A percentile compares a stretch with the other conserved stretches of the same genome.
These are phyloP conservation scores for Drosera spatulata DNA, from an alignment of 179 eudicot species.

Conservation along the genomic window DNA sequence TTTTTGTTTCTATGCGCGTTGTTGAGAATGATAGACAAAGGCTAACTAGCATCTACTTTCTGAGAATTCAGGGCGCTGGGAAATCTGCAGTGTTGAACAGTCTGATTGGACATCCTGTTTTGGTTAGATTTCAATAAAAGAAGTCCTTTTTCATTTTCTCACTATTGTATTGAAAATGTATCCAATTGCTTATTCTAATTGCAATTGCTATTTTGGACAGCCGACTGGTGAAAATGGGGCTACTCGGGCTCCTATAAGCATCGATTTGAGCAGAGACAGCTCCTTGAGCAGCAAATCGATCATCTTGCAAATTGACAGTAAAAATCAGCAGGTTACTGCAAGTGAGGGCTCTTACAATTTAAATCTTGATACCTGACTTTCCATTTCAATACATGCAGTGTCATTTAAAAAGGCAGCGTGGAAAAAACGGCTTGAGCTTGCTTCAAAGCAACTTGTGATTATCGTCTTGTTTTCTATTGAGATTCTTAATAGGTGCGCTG, in stretches of 20 bases:
- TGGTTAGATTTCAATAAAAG: conserved; percentile 39
- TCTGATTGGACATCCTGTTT: conserved; percentile 96
- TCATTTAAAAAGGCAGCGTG: background rate
- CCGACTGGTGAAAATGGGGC: conserved; percentile 99
- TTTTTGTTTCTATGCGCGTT: too few relatives aligned
- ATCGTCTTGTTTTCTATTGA: conserved; percentile 11
- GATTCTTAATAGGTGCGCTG: conserved; percentile 65
- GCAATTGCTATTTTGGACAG: conserved; percentile 26
- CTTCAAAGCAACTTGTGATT: background rate
- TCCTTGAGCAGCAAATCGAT: conserved; percentile 84
- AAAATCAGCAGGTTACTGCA: conserved; percentile 93
- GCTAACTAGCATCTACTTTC: background rate
- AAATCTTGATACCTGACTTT: background rate
- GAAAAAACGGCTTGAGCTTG: background rate
- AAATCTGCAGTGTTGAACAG: conserved; percentile 99
- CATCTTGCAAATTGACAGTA: conserved; percentile 87
- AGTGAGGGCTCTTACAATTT: conserved; percentile 46
- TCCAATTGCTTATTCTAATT: conserved; percentile 3
- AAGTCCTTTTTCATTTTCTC: background rate
- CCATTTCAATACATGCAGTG: background rate
- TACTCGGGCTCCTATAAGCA: conserved; percentile 95
- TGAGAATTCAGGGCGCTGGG: conserved; percentile 78
- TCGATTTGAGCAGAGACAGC: conserved; percentile 75
- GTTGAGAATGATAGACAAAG: too few relatives aligned
- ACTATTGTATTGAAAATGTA: background rate